A percentile compares a stretch with the other conserved stretches of the same genome.
Conservation (phyloP, 768 basidiomycete genomes). For the Mycena amicta region DNA sequence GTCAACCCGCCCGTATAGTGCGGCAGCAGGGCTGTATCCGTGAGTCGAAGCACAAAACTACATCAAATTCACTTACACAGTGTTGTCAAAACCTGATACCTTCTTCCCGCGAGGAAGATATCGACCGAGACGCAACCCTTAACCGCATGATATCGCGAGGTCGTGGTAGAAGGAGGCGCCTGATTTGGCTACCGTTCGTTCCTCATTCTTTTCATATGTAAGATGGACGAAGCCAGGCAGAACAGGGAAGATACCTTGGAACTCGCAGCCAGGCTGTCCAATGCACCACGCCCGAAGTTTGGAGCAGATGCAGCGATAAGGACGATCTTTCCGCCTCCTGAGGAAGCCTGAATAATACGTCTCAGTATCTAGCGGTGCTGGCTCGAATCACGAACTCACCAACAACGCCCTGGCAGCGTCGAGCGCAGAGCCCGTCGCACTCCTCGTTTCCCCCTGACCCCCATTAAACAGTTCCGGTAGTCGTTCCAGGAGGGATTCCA, state of each 20-base stretch:
- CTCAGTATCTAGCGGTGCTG: conserved; percentile 38
- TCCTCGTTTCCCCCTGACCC: neutral
- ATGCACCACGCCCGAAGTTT: conserved; percentile 58
- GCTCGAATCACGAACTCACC: neutral
- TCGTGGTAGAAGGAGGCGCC: conserved; percentile 68
- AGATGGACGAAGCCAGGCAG: conserved; percentile 52
- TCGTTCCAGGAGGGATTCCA: conserved; percentile 56
- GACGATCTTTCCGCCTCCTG: conserved; percentile 68
- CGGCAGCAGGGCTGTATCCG: conserved; percentile 53
- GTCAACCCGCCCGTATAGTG: conserved; percentile 71
- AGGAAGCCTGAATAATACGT: conserved; percentile 48
- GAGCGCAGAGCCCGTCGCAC: conserved; percentile 15
- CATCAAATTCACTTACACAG: conserved; percentile 42
- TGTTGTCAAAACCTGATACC: conserved; percentile 65
- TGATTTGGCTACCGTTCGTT: too few relatives aligned
- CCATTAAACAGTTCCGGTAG: conserved; percentile 63
- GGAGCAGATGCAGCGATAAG: conserved; percentile 58
- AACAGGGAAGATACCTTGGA: neutral
- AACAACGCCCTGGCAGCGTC: neutral
- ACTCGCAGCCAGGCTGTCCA: conserved; percentile 36
- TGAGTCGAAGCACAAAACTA: neutral
- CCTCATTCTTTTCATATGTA: too few relatives aligned
- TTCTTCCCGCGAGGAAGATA: conserved; percentile 63
- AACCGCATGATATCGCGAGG: conserved; percentile 68
- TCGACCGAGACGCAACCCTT: conserved; percentile 67